Conservation (phyloP, 352 stramenopile genomes). For the Albugo laibachii region DNA sequence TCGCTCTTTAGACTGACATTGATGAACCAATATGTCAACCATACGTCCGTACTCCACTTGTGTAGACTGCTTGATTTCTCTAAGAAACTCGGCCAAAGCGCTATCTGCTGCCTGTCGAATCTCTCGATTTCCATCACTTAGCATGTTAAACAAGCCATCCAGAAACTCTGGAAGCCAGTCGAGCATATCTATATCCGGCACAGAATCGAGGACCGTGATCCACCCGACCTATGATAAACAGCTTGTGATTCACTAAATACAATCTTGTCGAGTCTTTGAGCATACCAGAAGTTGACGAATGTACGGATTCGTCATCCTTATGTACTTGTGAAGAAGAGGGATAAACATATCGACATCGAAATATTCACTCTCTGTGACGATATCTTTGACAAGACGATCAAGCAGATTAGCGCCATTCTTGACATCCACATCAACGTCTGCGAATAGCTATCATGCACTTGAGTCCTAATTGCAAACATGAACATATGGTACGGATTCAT, state of each 20-base stretch:
- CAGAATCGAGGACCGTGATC: constrained; percentile 97
- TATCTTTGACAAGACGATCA: constrained; percentile 93
- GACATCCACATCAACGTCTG: constrained; percentile 98
- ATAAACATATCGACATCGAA: constrained; percentile 99
- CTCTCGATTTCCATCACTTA: constrained; percentile 96
- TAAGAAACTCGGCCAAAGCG: constrained; percentile 86
- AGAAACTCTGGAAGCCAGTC: constrained; percentile 96
- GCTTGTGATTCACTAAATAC: neutral
- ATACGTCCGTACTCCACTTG: constrained; percentile 96
- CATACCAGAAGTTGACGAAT: constrained; percentile 94
- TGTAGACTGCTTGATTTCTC: constrained; percentile 91
- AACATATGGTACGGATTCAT: neutral
- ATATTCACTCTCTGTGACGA: constrained; percentile 95
- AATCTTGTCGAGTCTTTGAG: neutral
- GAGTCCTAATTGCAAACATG: neutral
- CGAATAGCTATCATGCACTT: constrained; percentile 83
- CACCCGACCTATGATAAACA: constrained; percentile 54
- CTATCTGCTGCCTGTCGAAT: constrained; percentile 93
- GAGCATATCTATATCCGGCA: constrained; percentile 99
- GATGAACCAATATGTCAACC: constrained; percentile 93
- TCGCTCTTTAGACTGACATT: constrained; percentile 92
- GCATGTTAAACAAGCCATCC: constrained; percentile 98
- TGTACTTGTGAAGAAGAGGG: constrained; percentile 98
- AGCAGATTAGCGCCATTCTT: constrained; percentile 91
- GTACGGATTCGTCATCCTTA: constrained; percentile 96